Evolutionary conservation across 306 rosid genomes (phyloP), one percentile per base, ranked within the genome.

Genomic region (Calophaca sinica): DNA sequence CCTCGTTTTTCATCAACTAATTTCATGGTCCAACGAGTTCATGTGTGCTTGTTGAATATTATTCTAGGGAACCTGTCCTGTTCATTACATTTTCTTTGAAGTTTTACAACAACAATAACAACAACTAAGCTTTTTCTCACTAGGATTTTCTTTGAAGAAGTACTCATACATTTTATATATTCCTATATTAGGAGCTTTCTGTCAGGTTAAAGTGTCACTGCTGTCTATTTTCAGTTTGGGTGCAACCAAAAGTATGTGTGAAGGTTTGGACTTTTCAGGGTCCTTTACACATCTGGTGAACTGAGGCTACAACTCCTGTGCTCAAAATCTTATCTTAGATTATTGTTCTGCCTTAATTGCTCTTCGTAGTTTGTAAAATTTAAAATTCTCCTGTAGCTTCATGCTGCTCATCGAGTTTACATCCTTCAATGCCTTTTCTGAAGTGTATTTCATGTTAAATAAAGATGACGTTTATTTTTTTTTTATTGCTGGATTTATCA

Each of bases 11-110:
- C 9, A 38, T 70, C 44, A 58, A 64, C 59, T 54, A 71, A 13
- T 49, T 73, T 73, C 26, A 5, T 14, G 39, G 80, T 73, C 44
- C 36, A 80, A 49, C n/a, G 14, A 63, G 55, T 63, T 20, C 26
- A 20, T 20, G 44, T 63, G 69, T 46, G 3, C 33, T 29, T 13
- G 7, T 20, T 20, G 26, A 20, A 20, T 20, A 20, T 20, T 20
- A 20, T 20, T 20, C 26, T 20, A 20, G 26, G 26, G 26, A 20
- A 20, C 26, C 26, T 20, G 62, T 61, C 46, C 62, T 74, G 68
- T 53, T 70, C 29, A 38, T 71, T 50, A 10, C 46, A 48, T 48
- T 53, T 29, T 67, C 75, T 68, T 29, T 2, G 11, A 51, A 14
- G 28, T 45, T 28, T 44, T 28, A 31, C 53, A 41, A 62, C 49